A percentile compares a stretch with the other conserved stretches of the same genome.
Evolutionary conservation across 140 eudicot genomes (phyloP).

Genomic region (Erigeron philadelphicus): DNA sequence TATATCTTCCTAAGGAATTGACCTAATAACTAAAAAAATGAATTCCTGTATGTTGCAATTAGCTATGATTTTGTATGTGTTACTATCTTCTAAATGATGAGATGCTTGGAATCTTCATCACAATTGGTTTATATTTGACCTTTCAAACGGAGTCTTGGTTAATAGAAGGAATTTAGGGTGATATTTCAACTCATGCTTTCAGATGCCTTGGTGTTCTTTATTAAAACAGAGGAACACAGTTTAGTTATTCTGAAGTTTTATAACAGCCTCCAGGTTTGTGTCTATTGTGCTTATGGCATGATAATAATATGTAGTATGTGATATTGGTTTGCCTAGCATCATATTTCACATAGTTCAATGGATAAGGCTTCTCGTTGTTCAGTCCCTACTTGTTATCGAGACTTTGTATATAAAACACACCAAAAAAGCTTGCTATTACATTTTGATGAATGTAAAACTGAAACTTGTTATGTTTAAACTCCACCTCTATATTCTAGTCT

Average conservation of each 20-base stretch:
- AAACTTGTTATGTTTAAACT: not conserved
- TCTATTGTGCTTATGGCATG: not conserved
- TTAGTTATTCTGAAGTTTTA: not conserved
- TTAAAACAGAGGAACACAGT: not conserved
- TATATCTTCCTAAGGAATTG: too few species aligned
- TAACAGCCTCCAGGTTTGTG: not conserved
- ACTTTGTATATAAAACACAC: too few species aligned
- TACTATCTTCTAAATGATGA: not conserved
- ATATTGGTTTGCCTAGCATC: not conserved
- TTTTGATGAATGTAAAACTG: too few species aligned
- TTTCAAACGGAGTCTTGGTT: not conserved
- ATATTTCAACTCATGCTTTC: not conserved
- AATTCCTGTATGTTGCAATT: not conserved
- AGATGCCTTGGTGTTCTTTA: slow-evolving; percentile 11
- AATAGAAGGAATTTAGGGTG: slow-evolving; percentile 5
- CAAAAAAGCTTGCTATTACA: too few species aligned
- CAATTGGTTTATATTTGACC: not conserved
- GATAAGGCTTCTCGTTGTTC: not conserved
- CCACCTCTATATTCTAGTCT: not conserved
- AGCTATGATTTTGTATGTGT: not conserved
- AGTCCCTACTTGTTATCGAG: too few species aligned
- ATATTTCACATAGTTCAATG: not conserved
- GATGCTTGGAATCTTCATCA: not conserved
- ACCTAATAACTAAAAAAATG: not conserved
- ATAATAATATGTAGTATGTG: not conserved